These are phyloP conservation scores for Penicillium daleae DNA, from an alignment of 495 filamentous ascomycete species.

Conservation along the genomic window DNA sequence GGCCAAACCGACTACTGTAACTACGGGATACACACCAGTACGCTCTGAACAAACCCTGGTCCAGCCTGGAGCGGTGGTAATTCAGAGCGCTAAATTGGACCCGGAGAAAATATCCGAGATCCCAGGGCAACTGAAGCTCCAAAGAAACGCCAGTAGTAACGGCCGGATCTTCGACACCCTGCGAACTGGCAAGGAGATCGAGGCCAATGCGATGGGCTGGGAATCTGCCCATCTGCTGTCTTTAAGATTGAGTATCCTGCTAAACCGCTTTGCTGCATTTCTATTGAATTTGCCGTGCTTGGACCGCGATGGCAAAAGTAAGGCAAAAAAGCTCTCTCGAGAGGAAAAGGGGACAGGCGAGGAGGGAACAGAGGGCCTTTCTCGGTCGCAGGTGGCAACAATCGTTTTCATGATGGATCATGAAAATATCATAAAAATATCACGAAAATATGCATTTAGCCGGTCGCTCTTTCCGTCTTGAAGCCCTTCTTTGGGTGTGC, in stretches of 20 bases:
- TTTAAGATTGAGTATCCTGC: conserved; percentile 14
- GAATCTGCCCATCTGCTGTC: conserved; percentile 6
- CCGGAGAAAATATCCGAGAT: no score
- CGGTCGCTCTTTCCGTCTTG: background rate
- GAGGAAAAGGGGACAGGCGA: background rate
- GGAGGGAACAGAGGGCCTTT: no score
- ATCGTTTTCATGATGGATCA: background rate
- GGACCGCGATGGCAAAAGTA: background rate
- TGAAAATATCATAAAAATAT: no score
- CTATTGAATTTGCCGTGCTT: background rate
- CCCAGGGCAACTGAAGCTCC: no score
- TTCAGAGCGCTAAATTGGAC: no score
- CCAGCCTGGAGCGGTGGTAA: no score
- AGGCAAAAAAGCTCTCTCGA: background rate
- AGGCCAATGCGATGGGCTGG: background rate
- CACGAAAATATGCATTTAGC: background rate
- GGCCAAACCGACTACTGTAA: no score
- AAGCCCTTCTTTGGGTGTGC: background rate
- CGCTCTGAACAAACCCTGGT: no score
- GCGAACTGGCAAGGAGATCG: background rate
- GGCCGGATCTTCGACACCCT: background rate
- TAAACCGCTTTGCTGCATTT: conserved; percentile 1
- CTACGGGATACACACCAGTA: no score
- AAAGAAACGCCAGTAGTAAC: no score
- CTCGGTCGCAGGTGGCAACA: no score